A percentile compares a stretch with the other conserved stretches of the same genome.
Evolutionary conservation across 1,284 basidiomycete genomes (phyloP).

Genomic region (Schizophyllum commune): DNA sequence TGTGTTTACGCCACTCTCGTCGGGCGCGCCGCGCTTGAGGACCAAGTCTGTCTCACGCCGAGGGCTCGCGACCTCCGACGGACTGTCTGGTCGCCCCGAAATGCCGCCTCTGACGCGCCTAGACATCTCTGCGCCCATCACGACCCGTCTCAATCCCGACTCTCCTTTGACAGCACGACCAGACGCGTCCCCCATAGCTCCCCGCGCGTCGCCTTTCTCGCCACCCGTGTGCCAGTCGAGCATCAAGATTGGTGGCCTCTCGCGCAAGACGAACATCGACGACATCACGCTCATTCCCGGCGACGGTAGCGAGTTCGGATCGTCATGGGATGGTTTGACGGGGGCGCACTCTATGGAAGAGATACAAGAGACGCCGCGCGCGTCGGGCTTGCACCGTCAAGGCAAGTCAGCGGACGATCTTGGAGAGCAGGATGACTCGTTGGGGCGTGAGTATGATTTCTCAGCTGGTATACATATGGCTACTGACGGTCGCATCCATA

Average conservation of each 20-base stretch:
- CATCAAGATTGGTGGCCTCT: not conserved
- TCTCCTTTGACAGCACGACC: too few species aligned
- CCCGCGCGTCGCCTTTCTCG: not conserved
- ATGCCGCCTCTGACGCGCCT: too few species aligned
- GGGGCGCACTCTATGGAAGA: slow-evolving; percentile 13
- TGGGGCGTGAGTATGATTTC: slow-evolving; percentile 8
- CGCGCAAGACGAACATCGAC: slow-evolving; percentile 18
- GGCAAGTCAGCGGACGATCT: slow-evolving; percentile 9
- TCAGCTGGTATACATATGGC: not conserved
- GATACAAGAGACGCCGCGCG: slow-evolving; percentile 15
- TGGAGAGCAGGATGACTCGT: slow-evolving; percentile 11
- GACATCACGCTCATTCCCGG: slow-evolving; percentile 15
- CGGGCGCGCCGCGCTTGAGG: not conserved
- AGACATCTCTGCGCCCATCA: too few species aligned
- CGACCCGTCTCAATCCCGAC: too few species aligned
- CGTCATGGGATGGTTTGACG: slow-evolving; percentile 12
- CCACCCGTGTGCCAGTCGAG: not conserved
- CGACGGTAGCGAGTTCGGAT: slow-evolving; percentile 15
- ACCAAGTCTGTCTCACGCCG: not conserved
- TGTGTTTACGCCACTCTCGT: not conserved
- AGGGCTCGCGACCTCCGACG: not conserved
- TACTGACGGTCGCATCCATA: slow-evolving; percentile 2
- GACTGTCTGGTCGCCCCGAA: not conserved
- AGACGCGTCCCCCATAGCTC: not conserved
- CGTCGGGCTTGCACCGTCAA: slow-evolving; percentile 7